Conservation (phyloP, 176 grass and related monocot genomes). For the Hyparrhenia diplandra region DNA sequence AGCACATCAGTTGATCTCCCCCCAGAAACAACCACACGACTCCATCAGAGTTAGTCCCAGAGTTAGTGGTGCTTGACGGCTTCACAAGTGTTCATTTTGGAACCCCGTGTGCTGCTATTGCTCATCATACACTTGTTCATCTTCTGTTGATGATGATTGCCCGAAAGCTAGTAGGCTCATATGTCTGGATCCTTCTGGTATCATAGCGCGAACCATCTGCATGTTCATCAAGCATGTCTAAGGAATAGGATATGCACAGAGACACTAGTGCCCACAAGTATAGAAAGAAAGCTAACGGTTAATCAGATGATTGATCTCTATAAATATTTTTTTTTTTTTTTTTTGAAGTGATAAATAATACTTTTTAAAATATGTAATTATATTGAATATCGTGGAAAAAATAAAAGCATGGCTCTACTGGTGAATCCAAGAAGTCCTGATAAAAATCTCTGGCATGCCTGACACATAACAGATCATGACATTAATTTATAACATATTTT, state of each 20-base stretch:
- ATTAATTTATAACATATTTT: neutral
- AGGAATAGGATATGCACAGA: neutral
- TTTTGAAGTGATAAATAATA: too few species aligned
- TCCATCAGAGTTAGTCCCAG: too few species aligned
- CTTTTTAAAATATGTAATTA: neutral
- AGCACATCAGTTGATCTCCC: neutral
- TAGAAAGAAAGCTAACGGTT: neutral
- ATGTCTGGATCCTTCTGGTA: slow-evolving; percentile 78
- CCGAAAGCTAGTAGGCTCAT: slow-evolving; percentile 82
- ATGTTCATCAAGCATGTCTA: neutral
- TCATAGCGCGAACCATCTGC: slow-evolving; percentile 68
- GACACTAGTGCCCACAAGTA: neutral
- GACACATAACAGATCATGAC: neutral
- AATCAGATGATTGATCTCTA: neutral
- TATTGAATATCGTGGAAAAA: neutral
- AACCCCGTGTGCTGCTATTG: slow-evolving; percentile 1
- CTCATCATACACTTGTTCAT: slow-evolving; percentile 55
- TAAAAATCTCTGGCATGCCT: neutral
- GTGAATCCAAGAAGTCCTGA: neutral
- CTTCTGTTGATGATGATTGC: slow-evolving; percentile 41
- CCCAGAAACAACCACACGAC: neutral
- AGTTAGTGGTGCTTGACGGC: neutral
- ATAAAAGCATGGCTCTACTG: neutral
- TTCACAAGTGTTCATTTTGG: neutral
- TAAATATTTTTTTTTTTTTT: neutral